Percentiles rank a stretch among this genome's conserved stretches.
Evolutionary conservation across 148 eudicot species (phyloP).

Genomic region (Vaccinium corymbosum): DNA sequence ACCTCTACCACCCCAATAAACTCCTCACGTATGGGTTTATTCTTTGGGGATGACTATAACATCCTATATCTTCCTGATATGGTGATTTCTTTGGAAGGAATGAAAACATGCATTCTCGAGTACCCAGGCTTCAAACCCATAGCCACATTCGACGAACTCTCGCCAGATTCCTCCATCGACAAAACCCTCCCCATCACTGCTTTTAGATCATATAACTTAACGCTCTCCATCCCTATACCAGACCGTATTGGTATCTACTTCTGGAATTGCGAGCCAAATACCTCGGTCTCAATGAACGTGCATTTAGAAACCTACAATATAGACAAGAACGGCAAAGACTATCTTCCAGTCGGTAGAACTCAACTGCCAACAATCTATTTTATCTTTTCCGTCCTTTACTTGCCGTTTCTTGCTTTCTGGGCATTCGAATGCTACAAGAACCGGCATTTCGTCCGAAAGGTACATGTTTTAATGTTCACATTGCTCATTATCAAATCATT

Average conservation of each 20-base stretch:
- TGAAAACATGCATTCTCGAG: too few relatives aligned
- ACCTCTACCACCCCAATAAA: too few relatives aligned
- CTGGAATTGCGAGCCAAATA: background rate
- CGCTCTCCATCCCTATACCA: background rate
- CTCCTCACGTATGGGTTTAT: too few relatives aligned
- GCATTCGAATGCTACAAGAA: background rate
- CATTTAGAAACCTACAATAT: background rate
- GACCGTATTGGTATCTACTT: background rate
- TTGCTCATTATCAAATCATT: background rate
- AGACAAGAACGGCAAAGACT: background rate
- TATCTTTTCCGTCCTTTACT: background rate
- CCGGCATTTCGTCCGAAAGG: background rate
- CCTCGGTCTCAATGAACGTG: background rate
- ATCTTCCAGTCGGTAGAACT: background rate
- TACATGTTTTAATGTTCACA: background rate
- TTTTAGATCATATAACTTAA: background rate
- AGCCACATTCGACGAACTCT: too few relatives aligned
- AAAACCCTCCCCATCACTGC: too few relatives aligned
- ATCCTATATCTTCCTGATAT: too few relatives aligned
- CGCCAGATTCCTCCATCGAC: too few relatives aligned
- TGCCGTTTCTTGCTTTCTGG: background rate
- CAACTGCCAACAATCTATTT: background rate
- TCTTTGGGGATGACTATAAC: too few relatives aligned
- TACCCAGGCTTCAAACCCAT: too few relatives aligned
- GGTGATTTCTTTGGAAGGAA: too few relatives aligned